A percentile compares a stretch with the other conserved stretches of the same genome.
phyloP scores from a whole-genome alignment of 805 yeast species.

The Kluyveromyces lactis region DNA sequence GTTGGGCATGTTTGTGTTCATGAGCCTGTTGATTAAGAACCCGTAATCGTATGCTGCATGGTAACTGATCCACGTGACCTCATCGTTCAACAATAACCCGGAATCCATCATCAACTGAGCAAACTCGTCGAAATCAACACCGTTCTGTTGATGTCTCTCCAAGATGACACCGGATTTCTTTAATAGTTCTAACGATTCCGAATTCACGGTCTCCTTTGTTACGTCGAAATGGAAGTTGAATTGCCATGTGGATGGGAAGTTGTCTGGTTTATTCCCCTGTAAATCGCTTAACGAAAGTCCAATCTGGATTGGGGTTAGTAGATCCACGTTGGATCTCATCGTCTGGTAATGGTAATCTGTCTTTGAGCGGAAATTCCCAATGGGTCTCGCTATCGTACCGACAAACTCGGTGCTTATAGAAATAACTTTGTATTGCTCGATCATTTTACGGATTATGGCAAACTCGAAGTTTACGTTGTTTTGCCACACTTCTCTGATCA shows the following conservation, averaged over 20 bases:
- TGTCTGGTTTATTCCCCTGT: constrained; percentile 61
- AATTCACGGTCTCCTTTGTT: constrained; percentile 72
- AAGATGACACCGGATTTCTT: constrained; percentile 80
- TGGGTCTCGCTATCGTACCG: constrained; percentile 92
- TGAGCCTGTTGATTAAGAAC: constrained; percentile 67
- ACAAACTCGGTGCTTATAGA: constrained; percentile 89
- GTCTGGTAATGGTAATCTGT: constrained; percentile 95
- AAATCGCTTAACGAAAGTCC: constrained; percentile 69
- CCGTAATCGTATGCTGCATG: constrained; percentile 96
- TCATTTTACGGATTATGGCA: constrained; percentile 48
- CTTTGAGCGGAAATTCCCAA: constrained; percentile 84
- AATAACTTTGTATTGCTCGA: constrained; percentile 45
- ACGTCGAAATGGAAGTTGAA: constrained; percentile 84
- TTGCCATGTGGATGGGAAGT: constrained; percentile 82
- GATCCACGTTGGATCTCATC: constrained; percentile 81
- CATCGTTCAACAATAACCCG: constrained; percentile 64
- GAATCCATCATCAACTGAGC: constrained; percentile 80
- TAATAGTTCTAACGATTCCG: constrained; percentile 73
- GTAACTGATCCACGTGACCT: constrained; percentile 80
- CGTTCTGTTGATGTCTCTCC: constrained; percentile 60
- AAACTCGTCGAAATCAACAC: constrained; percentile 72
- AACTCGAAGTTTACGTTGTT: constrained; percentile 63
- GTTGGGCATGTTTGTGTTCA: constrained; percentile 69
- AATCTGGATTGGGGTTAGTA: constrained; percentile 77
- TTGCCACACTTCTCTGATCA: constrained; percentile 66